Evolutionary conservation across 1,139 yeast genomes (phyloP).

Genomic region (Yamadazyma sp.): DNA sequence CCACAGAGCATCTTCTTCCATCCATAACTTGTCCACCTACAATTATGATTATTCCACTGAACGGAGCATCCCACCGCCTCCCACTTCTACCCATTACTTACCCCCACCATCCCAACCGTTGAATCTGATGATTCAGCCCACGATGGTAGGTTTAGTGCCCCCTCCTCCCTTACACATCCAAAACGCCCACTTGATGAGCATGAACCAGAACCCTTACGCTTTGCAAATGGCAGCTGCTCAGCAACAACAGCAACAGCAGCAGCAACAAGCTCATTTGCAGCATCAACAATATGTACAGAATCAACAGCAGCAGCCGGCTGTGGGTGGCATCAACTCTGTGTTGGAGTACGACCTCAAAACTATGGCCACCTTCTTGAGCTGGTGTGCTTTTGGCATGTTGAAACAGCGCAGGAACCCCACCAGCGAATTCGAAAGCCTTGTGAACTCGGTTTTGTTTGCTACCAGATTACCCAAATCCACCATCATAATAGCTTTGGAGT

Average conservation of each 20-base stretch:
- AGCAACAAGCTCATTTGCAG: slow-evolving; percentile 3
- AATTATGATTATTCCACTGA: slow-evolving; percentile 3
- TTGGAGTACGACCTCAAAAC: slow-evolving; percentile 74
- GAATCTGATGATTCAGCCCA: slow-evolving; percentile 13
- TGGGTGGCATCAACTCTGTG: slow-evolving; percentile 75
- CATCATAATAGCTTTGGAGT: slow-evolving; percentile 74
- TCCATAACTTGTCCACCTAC: slow-evolving; percentile 20
- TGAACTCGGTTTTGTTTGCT: slow-evolving; percentile 76
- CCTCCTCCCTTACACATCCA: slow-evolving; percentile 13
- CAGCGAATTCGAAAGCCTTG: slow-evolving; percentile 56
- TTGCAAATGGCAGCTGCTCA: slow-evolving; percentile 1
- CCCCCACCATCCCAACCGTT: slow-evolving; percentile 11
- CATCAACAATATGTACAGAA: slow-evolving; percentile 6
- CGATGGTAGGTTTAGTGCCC: slow-evolving; percentile 20
- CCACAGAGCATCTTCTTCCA: slow-evolving; percentile 35
- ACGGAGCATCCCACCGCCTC: slow-evolving; percentile 13
- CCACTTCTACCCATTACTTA: slow-evolving; percentile 15
- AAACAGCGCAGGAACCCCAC: slow-evolving; percentile 51
- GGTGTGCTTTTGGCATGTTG: slow-evolving; percentile 65
- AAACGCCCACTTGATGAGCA: slow-evolving; percentile 7
- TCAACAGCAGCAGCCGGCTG: slow-evolving; percentile 8
- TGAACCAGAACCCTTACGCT: slow-evolving; percentile 2
- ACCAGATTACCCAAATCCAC: slow-evolving; percentile 87
- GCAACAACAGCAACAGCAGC: neutral
- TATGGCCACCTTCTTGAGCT: slow-evolving; percentile 76